Evolutionary conservation across 768 basidiomycete species (phyloP), one percentile per base, ranked within the genome.

Genomic region (Dentipellis sp.): DNA sequence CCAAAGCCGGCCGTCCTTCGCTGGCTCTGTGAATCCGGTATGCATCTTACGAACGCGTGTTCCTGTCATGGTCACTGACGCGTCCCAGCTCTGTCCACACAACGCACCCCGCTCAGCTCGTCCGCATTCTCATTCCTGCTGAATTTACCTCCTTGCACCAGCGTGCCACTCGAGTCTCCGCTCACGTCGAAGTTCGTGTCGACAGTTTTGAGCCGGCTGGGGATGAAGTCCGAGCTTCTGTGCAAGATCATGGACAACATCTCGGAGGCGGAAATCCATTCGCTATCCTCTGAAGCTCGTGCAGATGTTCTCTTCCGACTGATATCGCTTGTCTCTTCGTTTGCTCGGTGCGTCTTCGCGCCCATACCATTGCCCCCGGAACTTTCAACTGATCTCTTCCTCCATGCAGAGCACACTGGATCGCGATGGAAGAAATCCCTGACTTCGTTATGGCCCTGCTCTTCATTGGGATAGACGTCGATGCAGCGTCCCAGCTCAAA

Each of bases 401-500:
- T 29, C 29, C 6, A 14, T 61, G 14, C 35, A 77, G 74, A 52
- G 71, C 72, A 49, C 63, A 69, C 50, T 67, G 65, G 52, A 63
- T 79, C 14, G 58, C 62, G 16, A 46, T 54, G 7, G 64, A 70
- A 5, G 81, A 84, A 19, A 62, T 77, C 1, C 73, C 78, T 11
- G 74, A 80, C 56, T 64, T 83, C 19, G 60, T 84, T 8, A 59
- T 81, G 50, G 67, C 73, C 2, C 60, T 90, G 42, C 58, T 83
- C 4, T 68, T 84, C 2, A 65, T 89, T 23, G 82, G 73, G 2
- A 74, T 86, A 58, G 87, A 89, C 61, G 66, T 73, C 1, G 67
- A 73, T 11, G 76, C 76, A 35, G 67, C 75, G 1, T 63, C 66
- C 3, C 75, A 78, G 12, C 69, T 83, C 8, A 71, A 67, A 54